Evolutionary conservation across 768 basidiomycete species (phyloP), one percentile per base, ranked within the genome.

Genomic region (Leccinum incarnatum): DNA sequence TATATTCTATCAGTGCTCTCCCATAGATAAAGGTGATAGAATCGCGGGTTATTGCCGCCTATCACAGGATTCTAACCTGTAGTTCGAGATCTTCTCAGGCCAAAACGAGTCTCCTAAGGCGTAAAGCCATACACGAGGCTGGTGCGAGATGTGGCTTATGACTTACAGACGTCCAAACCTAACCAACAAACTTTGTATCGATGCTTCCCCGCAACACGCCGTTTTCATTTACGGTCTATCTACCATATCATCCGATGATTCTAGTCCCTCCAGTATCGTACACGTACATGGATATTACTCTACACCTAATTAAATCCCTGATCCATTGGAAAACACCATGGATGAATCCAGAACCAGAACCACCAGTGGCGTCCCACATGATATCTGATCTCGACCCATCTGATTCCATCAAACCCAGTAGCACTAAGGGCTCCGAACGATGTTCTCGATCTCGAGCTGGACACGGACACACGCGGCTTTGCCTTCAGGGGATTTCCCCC

Each of bases 361-460:
- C 56, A 48, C 52, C 57, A 23, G 58, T 62, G 66, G 66, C 66
- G 66, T 32, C n/a, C 15, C 50, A 51, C 30, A n/a, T 58, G 58
- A 52, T 52, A 63, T 42, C n/a, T 42, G 25, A 32, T 51, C 54
- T n/a, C 10, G 25, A 27, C 19, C 40, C 40, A 29, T 56, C 55
- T 19, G 53, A 56, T 50, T 7, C 12, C 11, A 49, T 51, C 54
- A 45, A 64, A 45, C 10, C 65, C 61, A 51, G 48, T 56, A 52
- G 63, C 52, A 57, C 57, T 60, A 65, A 61, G 56, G 47, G 32
- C 64, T 65, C 56, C 56, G 72, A 74, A 86, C 76, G 60, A 88
- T 83, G 52, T 80, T 76, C 74, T 91, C 89, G 45, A 91, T 77
- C 68, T 86, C 83, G 32, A 88, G 75, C 69, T 84, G 78, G 25